A percentile compares a stretch with the other conserved stretches of the same genome.
Conservation (phyloP, 306 rosid species). For the Datisca glomerata region DNA sequence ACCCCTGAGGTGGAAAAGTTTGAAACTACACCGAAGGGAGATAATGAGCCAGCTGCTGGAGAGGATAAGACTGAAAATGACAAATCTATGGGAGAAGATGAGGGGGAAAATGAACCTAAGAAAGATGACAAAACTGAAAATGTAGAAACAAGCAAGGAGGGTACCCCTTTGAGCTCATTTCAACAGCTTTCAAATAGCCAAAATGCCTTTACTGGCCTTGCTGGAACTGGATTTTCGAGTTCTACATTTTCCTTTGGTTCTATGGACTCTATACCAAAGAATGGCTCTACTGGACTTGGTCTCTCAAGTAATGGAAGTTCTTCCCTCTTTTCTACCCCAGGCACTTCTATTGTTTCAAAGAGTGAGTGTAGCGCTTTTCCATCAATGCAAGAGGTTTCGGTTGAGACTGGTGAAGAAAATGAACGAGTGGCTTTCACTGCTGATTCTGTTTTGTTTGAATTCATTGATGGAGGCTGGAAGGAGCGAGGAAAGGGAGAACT, state of each 20-base stretch:
- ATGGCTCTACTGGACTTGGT: constrained; percentile 53
- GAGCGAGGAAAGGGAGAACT: constrained; percentile 95
- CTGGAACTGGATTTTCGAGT: constrained; percentile 81
- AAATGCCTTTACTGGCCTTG: constrained; percentile 94
- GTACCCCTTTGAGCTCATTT: constrained; percentile 56
- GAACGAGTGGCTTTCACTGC: constrained; percentile 64
- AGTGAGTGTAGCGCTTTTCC: constrained; percentile 46
- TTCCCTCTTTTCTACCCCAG: constrained; percentile 44
- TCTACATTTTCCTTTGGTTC: constrained; percentile 73
- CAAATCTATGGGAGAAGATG: constrained; percentile 14
- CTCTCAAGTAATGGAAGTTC: constrained; percentile 58
- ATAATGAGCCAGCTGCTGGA: constrained; percentile 17
- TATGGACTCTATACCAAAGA: constrained; percentile 41
- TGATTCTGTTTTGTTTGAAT: constrained; percentile 67
- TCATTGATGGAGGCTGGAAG: constrained; percentile 72
- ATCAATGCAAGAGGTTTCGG: constrained; percentile 63
- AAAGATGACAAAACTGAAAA: constrained; percentile 32
- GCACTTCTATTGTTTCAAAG: constrained; percentile 37
- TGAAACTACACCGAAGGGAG: constrained; percentile 11
- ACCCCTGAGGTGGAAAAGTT: constrained; percentile 13
- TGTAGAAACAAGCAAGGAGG: constrained; percentile 38
- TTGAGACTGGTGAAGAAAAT: constrained; percentile 93
- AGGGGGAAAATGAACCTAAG: constrained; percentile 25
- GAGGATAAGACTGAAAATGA: constrained; percentile 9
- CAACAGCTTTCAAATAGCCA: constrained; percentile 81